Evolutionary conservation across 2,329 filamentous ascomycete species (phyloP).

Genomic region (Pseudohalonectria lignicola): DNA sequence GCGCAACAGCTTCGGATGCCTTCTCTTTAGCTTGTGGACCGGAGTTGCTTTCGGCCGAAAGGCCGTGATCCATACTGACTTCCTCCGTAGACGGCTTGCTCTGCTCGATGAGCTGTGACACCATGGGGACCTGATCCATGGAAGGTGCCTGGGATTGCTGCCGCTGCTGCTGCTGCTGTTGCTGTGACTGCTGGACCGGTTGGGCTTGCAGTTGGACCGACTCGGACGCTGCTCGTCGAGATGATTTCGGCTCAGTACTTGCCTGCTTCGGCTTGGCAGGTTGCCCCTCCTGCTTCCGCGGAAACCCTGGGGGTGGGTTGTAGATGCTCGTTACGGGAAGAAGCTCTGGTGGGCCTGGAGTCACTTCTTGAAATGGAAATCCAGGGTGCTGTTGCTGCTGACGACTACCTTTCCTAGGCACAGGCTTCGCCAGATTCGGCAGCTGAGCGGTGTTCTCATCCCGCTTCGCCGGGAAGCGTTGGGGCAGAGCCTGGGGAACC

Average conservation of each 20-base stretch:
- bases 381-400: slow-evolving; percentile 14
- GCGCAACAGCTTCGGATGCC: slow-evolving; percentile 6
- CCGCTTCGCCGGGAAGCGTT: slow-evolving; percentile 6
- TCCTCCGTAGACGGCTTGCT: background rate
- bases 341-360: slow-evolving; percentile 30
- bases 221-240: no score
- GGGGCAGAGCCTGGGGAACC: slow-evolving; percentile 26
- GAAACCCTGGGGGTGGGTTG: slow-evolving; percentile 21
- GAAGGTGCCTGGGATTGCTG: no score
- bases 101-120: background rate
- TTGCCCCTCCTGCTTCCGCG: slow-evolving; percentile 3
- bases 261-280: slow-evolving; percentile 7
- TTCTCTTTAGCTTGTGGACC: background rate
- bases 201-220: no score
- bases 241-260: slow-evolving; percentile 7
- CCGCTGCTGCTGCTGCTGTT: no score
- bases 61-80: no score
- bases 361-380: slow-evolving; percentile 27
- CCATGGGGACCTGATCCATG: background rate
- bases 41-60: no score
- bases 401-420: slow-evolving; percentile 6
- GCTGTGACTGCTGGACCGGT: no score
- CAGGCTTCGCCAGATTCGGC: slow-evolving; percentile 2
- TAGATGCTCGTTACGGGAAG: slow-evolving; percentile 30
- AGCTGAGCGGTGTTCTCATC: slow-evolving; percentile 4